These are phyloP conservation scores for Alloteropsis angusta DNA, from an alignment of 202 grass and related monocot species.

Conservation along the genomic window DNA sequence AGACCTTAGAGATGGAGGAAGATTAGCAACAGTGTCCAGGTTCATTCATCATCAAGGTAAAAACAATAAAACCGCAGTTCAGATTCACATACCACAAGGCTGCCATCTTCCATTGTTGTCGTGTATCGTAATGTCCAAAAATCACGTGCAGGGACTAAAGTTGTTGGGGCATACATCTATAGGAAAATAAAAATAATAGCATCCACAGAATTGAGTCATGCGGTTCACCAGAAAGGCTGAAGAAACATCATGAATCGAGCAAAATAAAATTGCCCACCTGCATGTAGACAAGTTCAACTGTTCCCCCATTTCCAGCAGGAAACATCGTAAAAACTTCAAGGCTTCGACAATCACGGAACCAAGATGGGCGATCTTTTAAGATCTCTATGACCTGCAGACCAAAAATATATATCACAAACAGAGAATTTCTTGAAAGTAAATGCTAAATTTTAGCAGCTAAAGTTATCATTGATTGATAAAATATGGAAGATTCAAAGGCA, in stretches of 20 bases:
- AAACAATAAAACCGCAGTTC: background rate
- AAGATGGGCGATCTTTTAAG: slow-evolving; percentile 83
- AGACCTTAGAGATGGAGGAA: slow-evolving; percentile 48
- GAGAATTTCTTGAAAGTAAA: background rate
- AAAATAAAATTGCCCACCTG: slow-evolving; percentile 43
- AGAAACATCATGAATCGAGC: background rate
- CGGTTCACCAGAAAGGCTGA: background rate
- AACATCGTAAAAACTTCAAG: slow-evolving; percentile 81
- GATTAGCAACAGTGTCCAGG: background rate
- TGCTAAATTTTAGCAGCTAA: background rate
- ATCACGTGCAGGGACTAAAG: slow-evolving; percentile 90
- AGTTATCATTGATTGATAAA: background rate
- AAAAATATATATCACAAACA: slow-evolving; percentile 20
- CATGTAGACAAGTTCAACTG: slow-evolving; percentile 85
- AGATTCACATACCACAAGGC: slow-evolving; percentile 69
- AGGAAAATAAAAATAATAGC: background rate
- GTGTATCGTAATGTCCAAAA: slow-evolving; percentile 95
- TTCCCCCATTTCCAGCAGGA: slow-evolving; percentile 85
- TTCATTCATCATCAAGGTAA: background rate
- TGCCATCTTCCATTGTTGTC: slow-evolving; percentile 76
- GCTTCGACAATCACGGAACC: slow-evolving; percentile 88
- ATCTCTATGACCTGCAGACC: slow-evolving; percentile 65
- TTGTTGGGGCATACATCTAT: slow-evolving; percentile 96
- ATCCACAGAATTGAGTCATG: background rate
- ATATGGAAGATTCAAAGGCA: background rate